A percentile compares a stretch with the other conserved stretches of the same genome.
Evolutionary conservation across 2,329 filamentous ascomycete genomes (phyloP).

Genomic region (Trematosphaeria pertusa): DNA sequence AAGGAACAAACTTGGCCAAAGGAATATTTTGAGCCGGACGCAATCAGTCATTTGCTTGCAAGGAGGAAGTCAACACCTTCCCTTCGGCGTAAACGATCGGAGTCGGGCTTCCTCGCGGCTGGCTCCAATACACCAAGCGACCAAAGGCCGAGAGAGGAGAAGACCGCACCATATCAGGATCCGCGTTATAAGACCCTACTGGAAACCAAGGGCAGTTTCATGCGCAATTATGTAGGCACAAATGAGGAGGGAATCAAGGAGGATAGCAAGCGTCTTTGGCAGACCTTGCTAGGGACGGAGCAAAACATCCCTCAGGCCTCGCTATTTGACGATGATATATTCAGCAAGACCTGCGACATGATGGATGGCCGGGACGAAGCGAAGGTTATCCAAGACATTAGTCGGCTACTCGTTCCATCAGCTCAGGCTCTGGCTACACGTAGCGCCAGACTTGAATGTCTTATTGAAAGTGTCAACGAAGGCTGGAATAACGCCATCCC

Average conservation of each 20-base stretch:
- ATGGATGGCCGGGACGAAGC: conserved; percentile 25
- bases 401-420: conserved; percentile 35
- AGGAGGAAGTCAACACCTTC: conserved; percentile 21
- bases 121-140: conserved; percentile 14
- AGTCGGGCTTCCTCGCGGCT: conserved; percentile 2
- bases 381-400: conserved; percentile 22
- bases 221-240: conserved; percentile 41
- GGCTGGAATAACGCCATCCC: conserved; percentile 52
- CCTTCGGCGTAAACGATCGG: conserved; percentile 17
- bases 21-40: conserved; percentile 20
- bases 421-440: conserved; percentile 42
- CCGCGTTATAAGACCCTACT: conserved; percentile 48
- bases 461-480: conserved; percentile 54
- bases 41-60: conserved; percentile 19
- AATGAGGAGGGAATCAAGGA: conserved; percentile 5
- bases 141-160: conserved; percentile 26
- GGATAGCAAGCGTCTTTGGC: conserved; percentile 9
- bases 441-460: conserved; percentile 28
- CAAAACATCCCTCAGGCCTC: conserved; percentile 8
- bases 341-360: conserved; percentile 18
- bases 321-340: conserved; percentile 24
- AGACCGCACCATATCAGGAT: conserved; percentile 34
- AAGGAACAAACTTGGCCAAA: conserved; percentile 18
- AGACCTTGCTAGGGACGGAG: conserved; percentile 5
- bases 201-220: conserved; percentile 45